Conservation (phyloP, 108 stramenopile species). For the Parietichytrium sp. region DNA sequence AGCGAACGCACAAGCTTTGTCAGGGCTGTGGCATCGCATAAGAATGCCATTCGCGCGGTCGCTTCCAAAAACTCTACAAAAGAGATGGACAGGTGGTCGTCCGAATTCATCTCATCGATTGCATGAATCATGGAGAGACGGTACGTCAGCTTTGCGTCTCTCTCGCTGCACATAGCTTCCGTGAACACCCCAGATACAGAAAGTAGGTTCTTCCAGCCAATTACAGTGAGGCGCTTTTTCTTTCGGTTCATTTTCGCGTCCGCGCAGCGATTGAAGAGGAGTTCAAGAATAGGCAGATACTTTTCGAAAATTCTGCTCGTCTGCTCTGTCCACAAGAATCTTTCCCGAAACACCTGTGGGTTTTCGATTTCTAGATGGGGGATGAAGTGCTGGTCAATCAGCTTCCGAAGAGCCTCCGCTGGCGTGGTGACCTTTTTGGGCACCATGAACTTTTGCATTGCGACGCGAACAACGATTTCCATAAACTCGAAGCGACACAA, state of each 20-base stretch:
- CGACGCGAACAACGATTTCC: conserved; percentile 18
- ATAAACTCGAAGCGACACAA: conserved; percentile 26
- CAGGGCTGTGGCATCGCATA: background rate
- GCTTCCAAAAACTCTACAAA: conserved; percentile 6
- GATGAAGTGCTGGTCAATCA: background rate
- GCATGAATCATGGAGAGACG: background rate
- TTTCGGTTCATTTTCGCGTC: background rate
- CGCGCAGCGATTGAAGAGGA: conserved; percentile 15
- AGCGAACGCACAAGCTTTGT: background rate
- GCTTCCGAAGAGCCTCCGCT: background rate
- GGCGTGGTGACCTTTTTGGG: background rate
- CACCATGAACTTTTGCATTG: background rate
- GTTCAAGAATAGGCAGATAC: background rate
- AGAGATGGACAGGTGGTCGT: background rate
- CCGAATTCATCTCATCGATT: background rate
- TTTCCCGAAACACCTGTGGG: conserved; percentile 3
- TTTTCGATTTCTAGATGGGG: conserved; percentile 24
- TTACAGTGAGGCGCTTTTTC: background rate
- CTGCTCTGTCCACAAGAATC: background rate
- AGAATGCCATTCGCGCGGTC: background rate
- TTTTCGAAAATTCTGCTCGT: background rate
- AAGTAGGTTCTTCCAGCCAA: background rate
- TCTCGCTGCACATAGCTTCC: background rate
- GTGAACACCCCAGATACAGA: background rate
- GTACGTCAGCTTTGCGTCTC: background rate